Conservation (phyloP, 768 basidiomycete species). For the Chiua virens region DNA sequence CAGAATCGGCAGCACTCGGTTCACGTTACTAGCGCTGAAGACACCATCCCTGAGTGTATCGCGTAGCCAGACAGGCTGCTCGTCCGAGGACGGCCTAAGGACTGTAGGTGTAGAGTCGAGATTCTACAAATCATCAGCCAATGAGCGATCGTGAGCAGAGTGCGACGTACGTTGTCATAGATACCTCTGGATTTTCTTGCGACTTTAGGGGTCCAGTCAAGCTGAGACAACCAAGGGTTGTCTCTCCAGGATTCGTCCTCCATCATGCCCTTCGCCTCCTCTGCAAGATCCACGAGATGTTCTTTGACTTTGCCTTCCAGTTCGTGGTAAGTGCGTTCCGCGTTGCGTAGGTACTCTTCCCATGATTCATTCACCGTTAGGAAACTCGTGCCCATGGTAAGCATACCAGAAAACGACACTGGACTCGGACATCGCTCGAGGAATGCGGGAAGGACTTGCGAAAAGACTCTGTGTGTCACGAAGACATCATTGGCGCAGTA, state of each 20-base stretch:
- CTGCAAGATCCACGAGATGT: conserved; percentile 68
- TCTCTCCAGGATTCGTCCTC: conserved; percentile 56
- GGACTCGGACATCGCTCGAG: conserved; percentile 85
- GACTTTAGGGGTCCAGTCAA: conserved; percentile 94
- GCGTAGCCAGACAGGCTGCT: conserved; percentile 58
- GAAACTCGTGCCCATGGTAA: conserved; percentile 91
- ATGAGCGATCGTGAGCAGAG: background rate
- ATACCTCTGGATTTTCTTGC: conserved; percentile 70
- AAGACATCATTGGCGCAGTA: conserved; percentile 88
- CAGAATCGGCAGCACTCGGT: conserved; percentile 64
- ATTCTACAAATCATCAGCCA: conserved; percentile 6
- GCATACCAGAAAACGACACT: conserved; percentile 86
- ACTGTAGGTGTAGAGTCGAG: background rate
- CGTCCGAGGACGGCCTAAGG: background rate
- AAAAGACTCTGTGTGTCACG: conserved; percentile 81
- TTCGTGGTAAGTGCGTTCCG: conserved; percentile 74
- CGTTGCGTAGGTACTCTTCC: conserved; percentile 77
- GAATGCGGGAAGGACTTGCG: conserved; percentile 77
- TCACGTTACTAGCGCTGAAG: conserved; percentile 34
- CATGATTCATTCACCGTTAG: conserved; percentile 88
- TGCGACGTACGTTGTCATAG: conserved; percentile 24
- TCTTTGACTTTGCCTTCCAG: conserved; percentile 62
- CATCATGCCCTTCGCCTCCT: conserved; percentile 51
- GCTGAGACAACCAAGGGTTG: conserved; percentile 83
- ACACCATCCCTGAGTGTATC: conserved; percentile 46